phyloP scores from a whole-genome alignment of 352 stramenopile genomes.

The Phytophthora macrochlamydospora region DNA sequence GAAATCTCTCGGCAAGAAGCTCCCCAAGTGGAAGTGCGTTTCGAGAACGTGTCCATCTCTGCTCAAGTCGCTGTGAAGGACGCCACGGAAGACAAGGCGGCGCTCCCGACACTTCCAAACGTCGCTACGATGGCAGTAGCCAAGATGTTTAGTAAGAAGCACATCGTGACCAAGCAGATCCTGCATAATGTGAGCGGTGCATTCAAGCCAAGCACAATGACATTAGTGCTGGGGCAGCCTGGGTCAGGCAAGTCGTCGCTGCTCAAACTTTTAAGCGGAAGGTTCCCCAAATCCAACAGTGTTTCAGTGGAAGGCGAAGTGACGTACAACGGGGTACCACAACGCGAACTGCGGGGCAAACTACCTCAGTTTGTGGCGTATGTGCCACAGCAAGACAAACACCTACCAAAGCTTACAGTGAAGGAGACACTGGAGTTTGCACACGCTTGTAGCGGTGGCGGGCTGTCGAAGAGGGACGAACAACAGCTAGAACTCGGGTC shows the following conservation, averaged over 20 bases:
- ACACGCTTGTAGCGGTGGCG: slow-evolving; percentile 24
- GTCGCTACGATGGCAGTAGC: slow-evolving; percentile 17
- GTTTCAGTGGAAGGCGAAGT: slow-evolving; percentile 22
- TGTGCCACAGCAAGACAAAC: slow-evolving; percentile 29
- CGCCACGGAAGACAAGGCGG: neutral
- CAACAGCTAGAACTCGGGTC: slow-evolving; percentile 12
- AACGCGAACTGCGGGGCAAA: slow-evolving; percentile 8
- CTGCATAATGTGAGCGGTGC: slow-evolving; percentile 15
- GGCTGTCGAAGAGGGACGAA: slow-evolving; percentile 4
- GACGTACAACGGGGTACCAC: slow-evolving; percentile 12
- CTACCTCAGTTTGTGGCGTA: slow-evolving; percentile 29
- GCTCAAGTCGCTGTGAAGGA: slow-evolving; percentile 22
- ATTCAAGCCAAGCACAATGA: slow-evolving; percentile 25
- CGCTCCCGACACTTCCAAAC: slow-evolving; percentile 34
- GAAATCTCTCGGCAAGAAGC: slow-evolving; percentile 23
- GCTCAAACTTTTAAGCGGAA: slow-evolving; percentile 28
- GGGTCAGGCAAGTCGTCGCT: slow-evolving; percentile 17
- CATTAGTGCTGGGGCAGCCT: slow-evolving; percentile 13
- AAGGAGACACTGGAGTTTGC: slow-evolving; percentile 32
- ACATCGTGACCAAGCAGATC: slow-evolving; percentile 24
- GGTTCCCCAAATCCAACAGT: slow-evolving; percentile 20
- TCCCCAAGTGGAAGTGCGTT: slow-evolving; percentile 40
- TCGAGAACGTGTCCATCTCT: slow-evolving; percentile 13
- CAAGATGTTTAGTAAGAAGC: slow-evolving; percentile 11
- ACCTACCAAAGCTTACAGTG: slow-evolving; percentile 28